phyloP scores from a whole-genome alignment of 2,329 filamentous ascomycete species.

The Cercospora sp. region DNA sequence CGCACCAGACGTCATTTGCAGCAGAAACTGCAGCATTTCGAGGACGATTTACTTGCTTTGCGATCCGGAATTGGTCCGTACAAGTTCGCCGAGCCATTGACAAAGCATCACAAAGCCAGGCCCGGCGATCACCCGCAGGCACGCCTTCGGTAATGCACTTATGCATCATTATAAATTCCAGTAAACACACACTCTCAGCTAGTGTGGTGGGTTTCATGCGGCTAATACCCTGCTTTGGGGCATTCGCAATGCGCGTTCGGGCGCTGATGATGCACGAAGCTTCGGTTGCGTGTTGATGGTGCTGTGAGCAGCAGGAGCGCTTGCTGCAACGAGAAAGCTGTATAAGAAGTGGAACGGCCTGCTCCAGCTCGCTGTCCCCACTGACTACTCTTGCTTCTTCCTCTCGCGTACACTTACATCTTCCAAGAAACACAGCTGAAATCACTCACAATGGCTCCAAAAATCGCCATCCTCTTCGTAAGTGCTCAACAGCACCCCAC shows the following conservation, averaged over 20 bases:
- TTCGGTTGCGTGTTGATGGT: not conserved
- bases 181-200: not conserved
- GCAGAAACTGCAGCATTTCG: not conserved
- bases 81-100: constrained; percentile 3
- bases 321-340: not conserved
- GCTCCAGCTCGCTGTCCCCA: not conserved
- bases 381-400: not conserved
- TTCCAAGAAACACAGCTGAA: not conserved
- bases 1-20: not conserved
- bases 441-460: constrained; percentile 71
- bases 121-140: not conserved
- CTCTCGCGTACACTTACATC: not conserved
- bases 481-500: constrained; percentile 42
- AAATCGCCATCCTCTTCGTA: constrained; percentile 88
- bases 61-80: not conserved
- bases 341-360: not conserved
- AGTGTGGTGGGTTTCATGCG: not conserved
- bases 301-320: not conserved
- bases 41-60: not conserved
- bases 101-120: constrained; percentile 8
- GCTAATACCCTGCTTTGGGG: not conserved
- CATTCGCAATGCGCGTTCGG: not conserved
- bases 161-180: constrained; percentile 7
- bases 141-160: constrained; percentile 7
- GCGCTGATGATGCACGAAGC: constrained; percentile 12